Percentiles rank a stretch among this genome's conserved stretches.
phyloP scores from a whole-genome alignment of 2,329 filamentous ascomycete species.

The Colletotrichum sp. region DNA sequence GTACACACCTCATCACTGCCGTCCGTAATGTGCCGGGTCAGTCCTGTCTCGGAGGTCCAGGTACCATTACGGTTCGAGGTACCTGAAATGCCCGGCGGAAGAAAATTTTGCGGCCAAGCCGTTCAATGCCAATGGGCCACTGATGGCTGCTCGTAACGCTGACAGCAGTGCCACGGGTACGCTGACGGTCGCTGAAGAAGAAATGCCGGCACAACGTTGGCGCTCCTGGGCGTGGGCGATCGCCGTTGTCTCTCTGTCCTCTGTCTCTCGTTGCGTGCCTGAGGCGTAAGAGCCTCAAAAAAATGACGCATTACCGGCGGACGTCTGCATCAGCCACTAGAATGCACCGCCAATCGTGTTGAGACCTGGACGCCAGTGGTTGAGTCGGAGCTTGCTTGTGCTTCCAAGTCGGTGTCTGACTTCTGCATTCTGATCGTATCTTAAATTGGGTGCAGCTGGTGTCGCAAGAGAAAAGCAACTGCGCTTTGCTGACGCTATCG shows the following conservation, averaged over 20 bases:
- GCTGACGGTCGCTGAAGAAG: background rate
- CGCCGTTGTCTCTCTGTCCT: background rate
- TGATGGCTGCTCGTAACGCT: background rate
- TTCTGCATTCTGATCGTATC: background rate
- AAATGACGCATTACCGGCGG: constrained; percentile 17
- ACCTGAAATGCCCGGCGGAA: background rate
- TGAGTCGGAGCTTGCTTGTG: background rate
- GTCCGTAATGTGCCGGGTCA: background rate
- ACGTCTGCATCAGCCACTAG: background rate
- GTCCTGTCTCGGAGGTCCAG: background rate
- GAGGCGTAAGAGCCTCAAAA: constrained; percentile 17
- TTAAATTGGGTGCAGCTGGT: background rate
- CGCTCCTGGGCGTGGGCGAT: background rate
- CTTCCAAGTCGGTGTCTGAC: background rate
- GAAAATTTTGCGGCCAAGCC: background rate
- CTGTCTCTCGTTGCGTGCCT: constrained; percentile 13
- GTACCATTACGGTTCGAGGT: background rate
- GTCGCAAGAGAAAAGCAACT: constrained; percentile 2
- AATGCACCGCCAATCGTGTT: background rate
- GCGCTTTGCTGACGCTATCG: background rate
- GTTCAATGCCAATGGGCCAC: background rate
- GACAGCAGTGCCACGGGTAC: background rate
- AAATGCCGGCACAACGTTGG: constrained; percentile 4
- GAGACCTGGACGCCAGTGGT: background rate
- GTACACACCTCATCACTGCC: background rate